Conservation (phyloP, 352 stramenopile species). For the Lagenidium giganteum region DNA sequence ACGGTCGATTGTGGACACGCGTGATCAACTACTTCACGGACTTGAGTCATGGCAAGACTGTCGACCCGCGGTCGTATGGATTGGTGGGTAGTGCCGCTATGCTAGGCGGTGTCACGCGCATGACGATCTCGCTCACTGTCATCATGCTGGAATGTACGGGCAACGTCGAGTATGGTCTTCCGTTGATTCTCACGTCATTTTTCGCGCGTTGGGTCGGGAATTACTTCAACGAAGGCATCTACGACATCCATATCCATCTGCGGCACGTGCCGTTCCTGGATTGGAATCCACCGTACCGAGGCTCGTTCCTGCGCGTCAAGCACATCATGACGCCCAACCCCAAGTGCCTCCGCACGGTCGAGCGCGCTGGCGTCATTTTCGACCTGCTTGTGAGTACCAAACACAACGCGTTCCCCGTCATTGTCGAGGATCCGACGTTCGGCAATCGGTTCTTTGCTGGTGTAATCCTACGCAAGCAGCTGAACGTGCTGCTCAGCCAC, state of each 20-base stretch:
- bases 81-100: constrained; percentile 95
- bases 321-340: constrained; percentile 95
- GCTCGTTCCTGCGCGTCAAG: constrained; percentile 70
- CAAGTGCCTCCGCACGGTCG: constrained; percentile 92
- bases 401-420: constrained; percentile 87
- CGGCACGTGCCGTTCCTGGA: constrained; percentile 79
- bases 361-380: constrained; percentile 91
- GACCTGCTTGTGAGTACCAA: constrained; percentile 83
- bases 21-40: constrained; percentile 79
- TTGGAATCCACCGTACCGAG: constrained; percentile 62
- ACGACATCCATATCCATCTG: constrained; percentile 98
- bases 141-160: constrained; percentile 98
- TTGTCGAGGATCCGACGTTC: constrained; percentile 80
- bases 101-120: constrained; percentile 95
- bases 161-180: constrained; percentile 97
- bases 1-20: constrained; percentile 88
- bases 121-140: constrained; percentile 98
- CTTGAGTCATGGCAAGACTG: constrained; percentile 45
- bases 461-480: constrained; percentile 75
- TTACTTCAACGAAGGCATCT: constrained; percentile 98
- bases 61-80: constrained; percentile 91
- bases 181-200: constrained; percentile 97
- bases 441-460: constrained; percentile 80
- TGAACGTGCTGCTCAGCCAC: constrained; percentile 72
- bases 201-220: constrained; percentile 96